Evolutionary conservation across 2,329 filamentous ascomycete genomes (phyloP).

Genomic region (Tolypocladium endophyticum): DNA sequence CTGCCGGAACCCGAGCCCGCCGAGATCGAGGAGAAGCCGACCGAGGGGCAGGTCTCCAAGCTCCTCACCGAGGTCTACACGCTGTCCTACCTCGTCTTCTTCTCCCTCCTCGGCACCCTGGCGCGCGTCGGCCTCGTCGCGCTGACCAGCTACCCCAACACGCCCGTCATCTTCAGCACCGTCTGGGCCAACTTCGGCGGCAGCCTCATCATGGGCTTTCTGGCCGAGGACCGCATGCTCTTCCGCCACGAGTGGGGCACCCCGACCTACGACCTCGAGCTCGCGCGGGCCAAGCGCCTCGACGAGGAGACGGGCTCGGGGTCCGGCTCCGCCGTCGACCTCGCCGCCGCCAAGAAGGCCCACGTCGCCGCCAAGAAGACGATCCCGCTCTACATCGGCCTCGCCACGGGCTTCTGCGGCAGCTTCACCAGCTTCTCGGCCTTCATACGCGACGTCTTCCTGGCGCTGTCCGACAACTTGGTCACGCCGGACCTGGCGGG

Average conservation of each 20-base stretch:
- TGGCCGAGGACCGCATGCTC: slow-evolving; percentile 66
- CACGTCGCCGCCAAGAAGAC: slow-evolving; percentile 66
- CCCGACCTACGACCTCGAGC: slow-evolving; percentile 24
- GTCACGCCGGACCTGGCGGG: slow-evolving; percentile 25
- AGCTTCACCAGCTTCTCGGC: slow-evolving; percentile 85
- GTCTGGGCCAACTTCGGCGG: slow-evolving; percentile 86
- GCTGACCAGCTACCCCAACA: slow-evolving; percentile 67
- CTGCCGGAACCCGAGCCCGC: slow-evolving; percentile 1
- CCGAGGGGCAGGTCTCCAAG: slow-evolving; percentile 28
- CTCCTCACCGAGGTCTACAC: slow-evolving; percentile 55
- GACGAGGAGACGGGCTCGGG: slow-evolving; percentile 26
- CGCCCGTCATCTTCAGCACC: slow-evolving; percentile 62
- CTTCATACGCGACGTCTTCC: slow-evolving; percentile 71
- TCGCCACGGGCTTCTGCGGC: slow-evolving; percentile 80
- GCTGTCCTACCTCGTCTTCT: slow-evolving; percentile 73
- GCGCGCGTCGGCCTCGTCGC: slow-evolving; percentile 72
- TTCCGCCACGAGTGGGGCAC: slow-evolving; percentile 60
- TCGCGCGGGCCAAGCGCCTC: slow-evolving; percentile 18
- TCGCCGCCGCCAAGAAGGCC: slow-evolving; percentile 40
- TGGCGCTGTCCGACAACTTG: slow-evolving; percentile 68
- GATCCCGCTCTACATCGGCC: slow-evolving; percentile 77
- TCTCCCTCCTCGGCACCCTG: slow-evolving; percentile 75
- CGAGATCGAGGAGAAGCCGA: slow-evolving; percentile 1
- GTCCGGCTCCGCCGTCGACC: slow-evolving; percentile 2
- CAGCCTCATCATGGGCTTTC: slow-evolving; percentile 74